Conservation (phyloP, 2,329 filamentous ascomycete species). For the Aspergillus candidus region DNA sequence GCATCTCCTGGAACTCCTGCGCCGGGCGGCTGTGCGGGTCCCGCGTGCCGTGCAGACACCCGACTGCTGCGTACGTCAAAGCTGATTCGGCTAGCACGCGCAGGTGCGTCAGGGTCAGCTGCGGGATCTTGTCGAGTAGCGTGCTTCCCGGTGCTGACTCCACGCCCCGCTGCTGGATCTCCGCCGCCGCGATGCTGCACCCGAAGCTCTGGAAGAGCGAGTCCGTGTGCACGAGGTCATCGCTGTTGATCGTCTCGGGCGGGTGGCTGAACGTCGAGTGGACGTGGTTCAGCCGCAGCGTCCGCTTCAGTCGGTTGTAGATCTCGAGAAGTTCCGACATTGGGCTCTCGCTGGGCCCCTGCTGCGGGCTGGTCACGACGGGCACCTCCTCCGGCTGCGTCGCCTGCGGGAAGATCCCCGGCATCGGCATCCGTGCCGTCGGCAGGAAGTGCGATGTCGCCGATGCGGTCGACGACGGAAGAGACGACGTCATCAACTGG, state of each 20-base stretch:
- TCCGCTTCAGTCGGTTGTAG: constrained; percentile 52
- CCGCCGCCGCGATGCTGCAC: constrained; percentile 77
- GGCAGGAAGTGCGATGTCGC: constrained; percentile 26
- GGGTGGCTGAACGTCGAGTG: constrained; percentile 42
- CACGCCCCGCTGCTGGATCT: constrained; percentile 85
- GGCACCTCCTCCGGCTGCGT: constrained; percentile 29
- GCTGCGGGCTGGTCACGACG: constrained; percentile 27
- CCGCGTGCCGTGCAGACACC: constrained; percentile 57
- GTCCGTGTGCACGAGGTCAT: constrained; percentile 46
- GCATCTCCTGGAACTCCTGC: constrained; percentile 61
- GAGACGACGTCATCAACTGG: constrained; percentile 24
- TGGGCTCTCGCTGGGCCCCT: constrained; percentile 27
- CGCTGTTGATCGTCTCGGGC: constrained; percentile 34
- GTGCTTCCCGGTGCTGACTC: constrained; percentile 67
- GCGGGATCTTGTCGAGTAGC: constrained; percentile 75
- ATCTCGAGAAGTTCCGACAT: constrained; percentile 48
- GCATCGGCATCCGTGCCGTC: constrained; percentile 30
- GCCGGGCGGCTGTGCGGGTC: constrained; percentile 53
- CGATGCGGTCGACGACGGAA: constrained; percentile 24
- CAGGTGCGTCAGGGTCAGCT: constrained; percentile 77
- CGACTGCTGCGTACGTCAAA: constrained; percentile 74
- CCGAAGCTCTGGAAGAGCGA: constrained; percentile 54
- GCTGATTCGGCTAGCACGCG: constrained; percentile 85
- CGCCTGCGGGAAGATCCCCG: constrained; percentile 33
- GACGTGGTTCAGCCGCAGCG: constrained; percentile 48